A percentile compares a stretch with the other conserved stretches of the same genome.
Conservation (phyloP, 2,329 filamentous ascomycete genomes). For the Davidsoniella neocaledoniae region DNA sequence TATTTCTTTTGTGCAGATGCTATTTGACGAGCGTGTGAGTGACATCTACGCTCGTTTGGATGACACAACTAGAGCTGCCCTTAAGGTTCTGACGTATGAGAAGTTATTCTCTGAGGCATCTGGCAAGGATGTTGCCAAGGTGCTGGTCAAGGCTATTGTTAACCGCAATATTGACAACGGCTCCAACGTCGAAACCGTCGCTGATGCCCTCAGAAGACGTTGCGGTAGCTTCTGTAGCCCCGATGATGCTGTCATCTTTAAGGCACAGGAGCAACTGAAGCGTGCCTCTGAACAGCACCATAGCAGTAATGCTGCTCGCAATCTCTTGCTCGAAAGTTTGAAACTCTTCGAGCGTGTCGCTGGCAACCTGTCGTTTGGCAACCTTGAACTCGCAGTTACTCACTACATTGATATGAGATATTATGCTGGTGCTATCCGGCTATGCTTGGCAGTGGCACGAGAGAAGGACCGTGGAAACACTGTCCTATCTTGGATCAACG, state of each 20-base stretch:
- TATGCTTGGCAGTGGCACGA: conserved; percentile 67
- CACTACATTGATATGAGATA: conserved; percentile 74
- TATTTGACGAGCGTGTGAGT: conserved; percentile 84
- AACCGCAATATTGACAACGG: conserved; percentile 95
- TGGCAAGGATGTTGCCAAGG: conserved; percentile 80
- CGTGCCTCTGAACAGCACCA: conserved; percentile 62
- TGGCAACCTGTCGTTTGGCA: conserved; percentile 61
- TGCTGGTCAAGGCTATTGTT: conserved; percentile 92
- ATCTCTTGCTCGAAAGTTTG: conserved; percentile 74
- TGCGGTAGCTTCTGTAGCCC: conserved; percentile 96
- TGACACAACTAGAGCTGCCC: conserved; percentile 48
- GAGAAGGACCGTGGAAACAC: conserved; percentile 77
- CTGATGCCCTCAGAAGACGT: conserved; percentile 76
- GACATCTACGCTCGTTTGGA: conserved; percentile 72
- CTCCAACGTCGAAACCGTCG: conserved; percentile 92
- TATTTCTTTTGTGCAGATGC: conserved; percentile 84
- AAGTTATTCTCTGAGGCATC: conserved; percentile 62
- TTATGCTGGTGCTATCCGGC: conserved; percentile 81
- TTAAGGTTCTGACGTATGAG: conserved; percentile 71
- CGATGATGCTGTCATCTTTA: conserved; percentile 96
- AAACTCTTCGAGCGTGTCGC: conserved; percentile 81
- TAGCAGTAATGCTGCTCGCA: conserved; percentile 60
- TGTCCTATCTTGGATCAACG: conserved; percentile 73
- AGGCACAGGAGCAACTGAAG: conserved; percentile 88
- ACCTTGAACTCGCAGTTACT: conserved; percentile 58